phyloP scores from a whole-genome alignment of 2,329 filamentous ascomycete species.

The Fusarium cyanostomum region DNA sequence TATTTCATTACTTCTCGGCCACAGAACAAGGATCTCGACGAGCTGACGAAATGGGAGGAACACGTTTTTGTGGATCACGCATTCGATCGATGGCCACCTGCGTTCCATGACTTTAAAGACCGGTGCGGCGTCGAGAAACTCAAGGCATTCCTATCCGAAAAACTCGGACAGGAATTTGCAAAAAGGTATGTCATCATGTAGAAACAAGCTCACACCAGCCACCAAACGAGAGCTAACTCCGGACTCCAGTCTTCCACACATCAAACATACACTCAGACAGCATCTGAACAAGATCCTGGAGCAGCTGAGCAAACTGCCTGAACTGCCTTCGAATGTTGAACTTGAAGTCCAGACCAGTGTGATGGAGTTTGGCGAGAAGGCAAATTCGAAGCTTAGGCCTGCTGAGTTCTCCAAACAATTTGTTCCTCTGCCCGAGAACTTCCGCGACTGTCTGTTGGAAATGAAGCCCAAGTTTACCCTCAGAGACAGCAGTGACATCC shows the following conservation, averaged over 20 bases:
- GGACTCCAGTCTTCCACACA: constrained; percentile 57
- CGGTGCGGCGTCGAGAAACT: constrained; percentile 64
- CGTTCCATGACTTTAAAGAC: constrained; percentile 58
- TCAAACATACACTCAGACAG: constrained; percentile 61
- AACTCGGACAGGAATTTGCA: constrained; percentile 63
- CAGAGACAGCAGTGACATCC: constrained; percentile 49
- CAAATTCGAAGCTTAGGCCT: constrained; percentile 58
- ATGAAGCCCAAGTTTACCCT: constrained; percentile 60
- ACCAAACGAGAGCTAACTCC: constrained; percentile 22
- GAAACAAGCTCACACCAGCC: constrained; percentile 7
- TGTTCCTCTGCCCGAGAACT: constrained; percentile 58
- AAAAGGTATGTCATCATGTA: constrained; percentile 52
- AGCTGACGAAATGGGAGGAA: constrained; percentile 62
- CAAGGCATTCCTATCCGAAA: constrained; percentile 61
- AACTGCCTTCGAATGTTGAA: constrained; percentile 74
- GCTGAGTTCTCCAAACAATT: constrained; percentile 57
- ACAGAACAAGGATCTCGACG: constrained; percentile 62
- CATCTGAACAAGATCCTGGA: constrained; percentile 62
- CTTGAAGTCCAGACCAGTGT: constrained; percentile 70
- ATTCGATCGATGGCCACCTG: constrained; percentile 57
- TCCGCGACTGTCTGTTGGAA: constrained; percentile 58
- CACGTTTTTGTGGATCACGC: constrained; percentile 57
- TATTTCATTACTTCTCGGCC: constrained; percentile 83
- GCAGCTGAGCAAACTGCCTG: constrained; percentile 68
- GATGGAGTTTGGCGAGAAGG: constrained; percentile 62